Conservation (phyloP, 2,329 filamentous ascomycete species). For the Lecanicillium sp. region DNA sequence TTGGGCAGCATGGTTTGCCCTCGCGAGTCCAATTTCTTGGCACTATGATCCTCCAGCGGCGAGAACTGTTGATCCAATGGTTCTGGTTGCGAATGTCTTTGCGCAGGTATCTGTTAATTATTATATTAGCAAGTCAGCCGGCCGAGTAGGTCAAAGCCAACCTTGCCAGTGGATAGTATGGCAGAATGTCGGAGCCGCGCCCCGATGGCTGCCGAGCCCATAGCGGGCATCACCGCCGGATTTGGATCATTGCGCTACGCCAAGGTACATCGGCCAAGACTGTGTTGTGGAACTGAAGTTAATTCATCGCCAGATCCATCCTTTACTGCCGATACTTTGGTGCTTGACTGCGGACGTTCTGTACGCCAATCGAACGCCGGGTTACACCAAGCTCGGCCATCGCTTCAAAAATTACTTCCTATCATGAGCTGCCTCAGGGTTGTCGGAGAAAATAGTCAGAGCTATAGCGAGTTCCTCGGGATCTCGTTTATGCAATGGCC, state of each 20-base stretch:
- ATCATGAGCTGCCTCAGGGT: neutral
- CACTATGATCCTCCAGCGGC: neutral
- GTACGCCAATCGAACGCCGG: neutral
- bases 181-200: neutral
- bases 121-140: too few relatives aligned
- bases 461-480: neutral
- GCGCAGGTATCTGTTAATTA: neutral
- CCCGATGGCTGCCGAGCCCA: neutral
- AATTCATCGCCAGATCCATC: conserved; percentile 3
- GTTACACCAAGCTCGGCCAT: neutral
- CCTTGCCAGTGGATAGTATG: neutral
- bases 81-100: neutral
- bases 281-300: neutral
- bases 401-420: neutral
- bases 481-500: too few relatives aligned
- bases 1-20: neutral
- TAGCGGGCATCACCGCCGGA: neutral
- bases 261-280: neutral
- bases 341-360: conserved; percentile 10
- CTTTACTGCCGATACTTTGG: conserved; percentile 9
- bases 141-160: neutral
- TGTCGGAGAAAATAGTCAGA: neutral
- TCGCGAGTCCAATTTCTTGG: conserved; percentile 1
- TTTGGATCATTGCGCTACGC: neutral
- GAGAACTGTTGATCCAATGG: neutral